Evolutionary conservation across 805 yeast genomes (phyloP).

Genomic region (Candida nonsorbophila): DNA sequence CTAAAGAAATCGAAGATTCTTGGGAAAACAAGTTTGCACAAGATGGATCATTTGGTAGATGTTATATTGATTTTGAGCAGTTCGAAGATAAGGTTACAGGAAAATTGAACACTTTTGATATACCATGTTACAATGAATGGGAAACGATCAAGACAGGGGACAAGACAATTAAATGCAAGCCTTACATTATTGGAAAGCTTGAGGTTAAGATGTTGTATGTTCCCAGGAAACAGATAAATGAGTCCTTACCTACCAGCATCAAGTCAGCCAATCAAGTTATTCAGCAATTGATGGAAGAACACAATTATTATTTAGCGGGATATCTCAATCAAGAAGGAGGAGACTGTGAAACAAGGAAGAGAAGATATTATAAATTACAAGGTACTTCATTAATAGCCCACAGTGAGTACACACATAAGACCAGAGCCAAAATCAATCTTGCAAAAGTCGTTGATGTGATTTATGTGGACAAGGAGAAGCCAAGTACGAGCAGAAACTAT

Average conservation of each 20-base stretch:
- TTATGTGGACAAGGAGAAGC: conserved; percentile 36
- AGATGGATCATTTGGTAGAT: conserved; percentile 87
- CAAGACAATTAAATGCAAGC: conserved; percentile 30
- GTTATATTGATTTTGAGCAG: conserved; percentile 59
- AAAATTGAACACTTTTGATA: conserved; percentile 41
- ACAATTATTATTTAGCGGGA: conserved; percentile 47
- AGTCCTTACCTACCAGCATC: conserved; percentile 67
- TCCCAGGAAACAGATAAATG: conserved; percentile 56
- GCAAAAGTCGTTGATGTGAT: conserved; percentile 56
- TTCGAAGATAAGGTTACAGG: conserved; percentile 55
- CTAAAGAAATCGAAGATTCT: conserved; percentile 48
- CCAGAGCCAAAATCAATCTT: conserved; percentile 73
- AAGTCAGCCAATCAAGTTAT: conserved; percentile 37
- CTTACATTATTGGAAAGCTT: conserved; percentile 62
- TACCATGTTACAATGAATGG: conserved; percentile 84
- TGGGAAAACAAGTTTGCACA: conserved; percentile 66
- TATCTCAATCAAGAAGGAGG: conserved; percentile 88
- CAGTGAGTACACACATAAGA: conserved; percentile 60
- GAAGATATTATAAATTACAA: conserved; percentile 67
- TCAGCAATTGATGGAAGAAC: conserved; percentile 24
- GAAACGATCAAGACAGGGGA: conserved; percentile 29
- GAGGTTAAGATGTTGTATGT: conserved; percentile 64
- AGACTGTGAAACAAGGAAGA: conserved; percentile 69
- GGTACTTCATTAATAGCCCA: conserved; percentile 74
- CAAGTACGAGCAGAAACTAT: conserved; percentile 22